Base-by-base conservation (phyloP, 306 rosid genomes). In the Lablab purpureus region DNA sequence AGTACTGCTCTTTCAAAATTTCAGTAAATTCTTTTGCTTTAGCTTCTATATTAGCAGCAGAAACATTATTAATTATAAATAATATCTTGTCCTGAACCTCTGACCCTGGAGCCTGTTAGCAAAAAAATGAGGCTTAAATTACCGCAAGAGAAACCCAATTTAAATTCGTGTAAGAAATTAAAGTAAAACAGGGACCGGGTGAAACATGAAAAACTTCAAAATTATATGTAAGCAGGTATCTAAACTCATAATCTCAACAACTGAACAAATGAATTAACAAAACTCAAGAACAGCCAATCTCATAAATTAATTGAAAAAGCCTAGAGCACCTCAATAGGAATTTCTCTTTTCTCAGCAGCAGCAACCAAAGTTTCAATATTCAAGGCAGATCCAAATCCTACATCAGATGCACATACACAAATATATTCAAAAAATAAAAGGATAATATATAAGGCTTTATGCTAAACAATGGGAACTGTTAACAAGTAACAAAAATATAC, bases 371-470 rank as follows among this genome's bases (percentile, higher is more conserved):
- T 96, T 79, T 93, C 99, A 67, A 96, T 96, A 86, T 90, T 96
- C 90, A 96, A 87, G 79, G 98, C 97, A 78, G 99, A 90, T 63
- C 99, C 99, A 87, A 96, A 96, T 85, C 91, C 99, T 96, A 86
- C 52, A 69, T 30, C 60, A 82, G 71, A 81, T 58, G 15, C 58
- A 77, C 65, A 79, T 60, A 80, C 50, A 34, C 3, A 5, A 67
- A 73, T 40, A 45, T 28, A 36, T 41, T 68, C 50, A 71, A 75
- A 81, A 67, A 76, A 59, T 47, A 75, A 71, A 56, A 37, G 25
- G 27, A 21, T 12, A 19, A 68, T 14, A 80, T 52, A 30, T 49
- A 68, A 27, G 71, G 43, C 28, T 51, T 22, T 15, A 40, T 32
- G 75, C 27, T 21, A 58, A 55, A 58, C 32, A 78, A 46, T 10